Evolutionary conservation across 768 basidiomycete genomes (phyloP), one percentile per base, ranked within the genome.

Genomic region (Tephrocybe sp.): DNA sequence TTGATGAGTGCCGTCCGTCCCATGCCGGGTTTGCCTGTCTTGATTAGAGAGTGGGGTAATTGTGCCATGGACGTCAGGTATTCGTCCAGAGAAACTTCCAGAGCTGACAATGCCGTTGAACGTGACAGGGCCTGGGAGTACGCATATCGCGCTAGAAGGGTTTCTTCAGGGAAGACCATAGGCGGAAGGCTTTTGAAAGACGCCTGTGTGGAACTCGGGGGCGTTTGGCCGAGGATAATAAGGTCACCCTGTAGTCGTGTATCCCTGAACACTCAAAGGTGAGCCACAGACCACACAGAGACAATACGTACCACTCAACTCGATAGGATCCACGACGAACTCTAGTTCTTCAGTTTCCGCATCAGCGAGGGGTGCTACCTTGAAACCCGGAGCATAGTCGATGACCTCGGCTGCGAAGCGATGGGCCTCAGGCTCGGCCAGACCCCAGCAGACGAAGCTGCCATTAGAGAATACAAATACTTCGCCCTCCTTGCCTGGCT

Each of bases 231-330:
- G 15, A 97, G 81, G 47, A 97, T 89, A 49, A 96, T 94, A 53
- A 97, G 69, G 62, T 97, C 93, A 26, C 94, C 94, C 61, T 94
- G 91, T 45, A 97, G 74, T 24, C 92, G 83, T 0, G 94, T 96
- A 59, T 80, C 73, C 67, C 93, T 96, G 49, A 28, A 44, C 25
- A 21, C 35, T 31, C 31, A 38, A 45, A 16, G 56, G 52, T 39
- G 31, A 34, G 37, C 50, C 25, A 32, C 15, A 3, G 13, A 34
- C 16, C 22, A 34, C 28, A 40, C 22, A 55, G 35, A 58, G 47
- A n/a, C n/a, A n/a, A n/a, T 44, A 62, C 61, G 63, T 52, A 69
- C 57, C 55, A 63, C 72, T 82, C 63, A 70, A 96, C 93, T 95
- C 92, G 45, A 75, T 86, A 30, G 90, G 89, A 67, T 97, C 94